Evolutionary conservation across 2,329 filamentous ascomycete genomes (phyloP), one percentile per base, ranked within the genome.

Genomic region (Lizonia empirigonia): DNA sequence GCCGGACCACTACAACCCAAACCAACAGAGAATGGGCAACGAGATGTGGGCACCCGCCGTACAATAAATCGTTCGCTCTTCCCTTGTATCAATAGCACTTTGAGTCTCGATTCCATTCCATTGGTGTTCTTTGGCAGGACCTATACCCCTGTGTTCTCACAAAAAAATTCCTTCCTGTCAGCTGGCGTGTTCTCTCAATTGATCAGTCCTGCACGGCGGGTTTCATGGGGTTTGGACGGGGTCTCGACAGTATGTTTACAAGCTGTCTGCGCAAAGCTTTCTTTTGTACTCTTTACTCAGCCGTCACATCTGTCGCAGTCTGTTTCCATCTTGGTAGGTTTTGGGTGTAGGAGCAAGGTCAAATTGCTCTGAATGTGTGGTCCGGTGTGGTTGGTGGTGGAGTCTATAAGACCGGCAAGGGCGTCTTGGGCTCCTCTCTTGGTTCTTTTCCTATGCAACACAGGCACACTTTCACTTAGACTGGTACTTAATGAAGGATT

Each of bases 1-100:
- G 63, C 73, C 73, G 54, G 74, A 74, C 6, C 80, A 85, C 46
- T 79, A 82, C 48, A 72, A 73, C 53, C 63, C 72, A n/a, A 71
- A 70, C 46, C 71, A 73, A 44, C 70, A 73, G 53, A 60, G 69
- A 26, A 68, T 72, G 67, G 59, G 63, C 29, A 65, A 65, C 45
- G 69, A 73, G 40, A 70, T 75, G 70, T 76, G 74, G 74, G 73
- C 72, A n/a, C 70, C 72, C 23, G 70, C 73, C 7, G 73, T 75
- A 42, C 72, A 76, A 67, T 76, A 72, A 61, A 63, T 38, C 27
- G 42, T 27, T 53, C 39, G 39, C 55, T 52, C 48, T 60, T 36
- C 50, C 46, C 52, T 49, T 70, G 65, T 73, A 73, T 63, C 59
- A 67, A 56, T 67, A 68, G 50, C 54, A 59, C 57, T 59, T 47